Evolutionary conservation across 2,329 filamentous ascomycete genomes (phyloP).

Genomic region (Diaporthe citrichinensis): DNA sequence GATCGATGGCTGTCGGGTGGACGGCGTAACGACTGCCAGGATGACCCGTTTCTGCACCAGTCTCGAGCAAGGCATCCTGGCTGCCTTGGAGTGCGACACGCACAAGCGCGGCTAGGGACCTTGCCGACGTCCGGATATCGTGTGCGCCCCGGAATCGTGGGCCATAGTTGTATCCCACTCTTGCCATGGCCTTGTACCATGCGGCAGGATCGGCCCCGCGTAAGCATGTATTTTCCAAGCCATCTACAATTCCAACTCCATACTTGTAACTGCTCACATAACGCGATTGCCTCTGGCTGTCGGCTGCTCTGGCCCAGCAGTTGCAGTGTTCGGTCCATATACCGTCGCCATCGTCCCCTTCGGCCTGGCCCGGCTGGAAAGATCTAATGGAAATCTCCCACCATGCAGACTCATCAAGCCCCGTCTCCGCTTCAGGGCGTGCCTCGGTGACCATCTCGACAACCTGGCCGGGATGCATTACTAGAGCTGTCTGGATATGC

Average conservation of each 20-base stretch:
- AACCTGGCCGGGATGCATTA: neutral
- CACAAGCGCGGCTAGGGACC: neutral
- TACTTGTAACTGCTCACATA: neutral
- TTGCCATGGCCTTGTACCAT: neutral
- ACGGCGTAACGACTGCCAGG: neutral
- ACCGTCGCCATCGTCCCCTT: neutral
- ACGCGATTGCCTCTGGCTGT: neutral
- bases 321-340: neutral
- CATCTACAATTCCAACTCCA: neutral
- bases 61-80: neutral
- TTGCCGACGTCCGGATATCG: neutral
- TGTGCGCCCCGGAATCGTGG: neutral
- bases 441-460: neutral
- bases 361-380: neutral
- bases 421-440: neutral
- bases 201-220: neutral
- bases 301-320: neutral
- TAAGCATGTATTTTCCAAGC: neutral
- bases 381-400: neutral
- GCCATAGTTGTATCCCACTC: neutral
- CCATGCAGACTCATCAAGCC: neutral
- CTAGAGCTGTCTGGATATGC: neutral
- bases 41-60: too few relatives aligned
- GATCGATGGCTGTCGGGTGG: neutral
- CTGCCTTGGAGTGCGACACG: neutral